Percentiles rank a stretch among this genome's conserved stretches.
phyloP scores from a whole-genome alignment of 1,284 basidiomycete genomes.

The Neolentinus lepideus region DNA sequence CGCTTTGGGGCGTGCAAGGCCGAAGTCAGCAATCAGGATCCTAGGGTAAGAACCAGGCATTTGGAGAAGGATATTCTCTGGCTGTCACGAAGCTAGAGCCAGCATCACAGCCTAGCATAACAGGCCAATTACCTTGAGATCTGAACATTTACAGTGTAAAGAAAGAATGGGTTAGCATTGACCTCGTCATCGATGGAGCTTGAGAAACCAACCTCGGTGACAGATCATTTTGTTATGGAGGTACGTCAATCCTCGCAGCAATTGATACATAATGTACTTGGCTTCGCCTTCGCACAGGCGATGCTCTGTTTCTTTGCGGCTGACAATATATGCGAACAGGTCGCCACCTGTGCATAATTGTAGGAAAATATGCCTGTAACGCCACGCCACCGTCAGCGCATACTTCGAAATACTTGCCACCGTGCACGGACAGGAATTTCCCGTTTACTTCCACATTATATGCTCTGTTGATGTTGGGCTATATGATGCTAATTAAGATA shows the following conservation, averaged over 20 bases:
- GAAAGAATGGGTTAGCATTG: background rate
- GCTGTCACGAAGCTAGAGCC: constrained; percentile 31
- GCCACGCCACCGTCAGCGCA: background rate
- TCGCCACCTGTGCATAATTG: constrained; percentile 74
- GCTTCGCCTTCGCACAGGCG: constrained; percentile 71
- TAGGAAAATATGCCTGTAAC: constrained; percentile 65
- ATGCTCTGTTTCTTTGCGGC: constrained; percentile 38
- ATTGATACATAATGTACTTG: constrained; percentile 79
- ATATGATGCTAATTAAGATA: background rate
- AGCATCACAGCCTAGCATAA: background rate
- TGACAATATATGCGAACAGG: constrained; percentile 73
- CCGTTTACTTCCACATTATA: constrained; percentile 61
- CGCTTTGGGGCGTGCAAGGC: constrained; percentile 73
- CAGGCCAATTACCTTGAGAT: constrained; percentile 52
- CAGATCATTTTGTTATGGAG: constrained; percentile 71
- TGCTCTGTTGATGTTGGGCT: constrained; percentile 81
- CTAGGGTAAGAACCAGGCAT: constrained; percentile 74
- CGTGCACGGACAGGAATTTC: constrained; percentile 44
- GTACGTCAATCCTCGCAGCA: constrained; percentile 67
- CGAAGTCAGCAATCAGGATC: constrained; percentile 82
- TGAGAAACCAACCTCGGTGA: constrained; percentile 55
- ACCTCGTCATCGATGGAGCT: background rate
- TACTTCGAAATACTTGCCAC: background rate
- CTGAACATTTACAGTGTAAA: constrained; percentile 27
- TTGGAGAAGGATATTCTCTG: constrained; percentile 79